Conservation (phyloP, 345 rosid species). For the Eucalyptus marginata region DNA sequence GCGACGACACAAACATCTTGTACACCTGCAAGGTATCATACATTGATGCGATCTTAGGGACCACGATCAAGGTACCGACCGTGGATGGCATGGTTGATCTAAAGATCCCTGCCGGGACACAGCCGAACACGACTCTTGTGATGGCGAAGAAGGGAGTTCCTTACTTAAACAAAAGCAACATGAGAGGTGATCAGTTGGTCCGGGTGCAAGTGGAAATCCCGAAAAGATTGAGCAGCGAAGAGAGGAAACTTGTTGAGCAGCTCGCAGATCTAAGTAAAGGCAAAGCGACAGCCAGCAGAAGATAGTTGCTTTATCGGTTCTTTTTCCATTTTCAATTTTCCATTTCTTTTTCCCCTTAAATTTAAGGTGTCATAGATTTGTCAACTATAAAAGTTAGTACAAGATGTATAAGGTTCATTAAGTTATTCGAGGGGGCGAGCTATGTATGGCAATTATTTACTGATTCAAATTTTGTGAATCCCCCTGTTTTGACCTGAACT, state of each 20-base stretch:
- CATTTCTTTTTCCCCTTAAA: not conserved
- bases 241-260: constrained; percentile 78
- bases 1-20: constrained; percentile 76
- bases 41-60: constrained; percentile 85
- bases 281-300: constrained; percentile 62
- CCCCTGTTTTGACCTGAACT: not conserved
- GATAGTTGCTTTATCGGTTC: constrained; percentile 12
- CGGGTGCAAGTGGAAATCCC: constrained; percentile 98
- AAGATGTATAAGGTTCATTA: not conserved
- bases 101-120: constrained; percentile 92
- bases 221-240: constrained; percentile 76
- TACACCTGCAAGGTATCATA: constrained; percentile 89
- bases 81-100: constrained; percentile 94
- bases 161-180: constrained; percentile 69
- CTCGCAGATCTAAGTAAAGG: constrained; percentile 85
- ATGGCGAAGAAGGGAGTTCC: constrained; percentile 98
- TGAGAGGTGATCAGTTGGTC: constrained; percentile 95
- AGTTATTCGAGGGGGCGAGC: not conserved
- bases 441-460: not conserved
- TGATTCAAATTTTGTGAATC: not conserved
- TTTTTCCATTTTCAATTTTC: not conserved
- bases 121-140: constrained; percentile 83
- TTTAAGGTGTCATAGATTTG: not conserved
- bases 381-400: not conserved
- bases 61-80: constrained; percentile 75